Base-by-base conservation (phyloP, 192 early-diverging fungal genomes). In the Coemansia umbellata region DNA sequence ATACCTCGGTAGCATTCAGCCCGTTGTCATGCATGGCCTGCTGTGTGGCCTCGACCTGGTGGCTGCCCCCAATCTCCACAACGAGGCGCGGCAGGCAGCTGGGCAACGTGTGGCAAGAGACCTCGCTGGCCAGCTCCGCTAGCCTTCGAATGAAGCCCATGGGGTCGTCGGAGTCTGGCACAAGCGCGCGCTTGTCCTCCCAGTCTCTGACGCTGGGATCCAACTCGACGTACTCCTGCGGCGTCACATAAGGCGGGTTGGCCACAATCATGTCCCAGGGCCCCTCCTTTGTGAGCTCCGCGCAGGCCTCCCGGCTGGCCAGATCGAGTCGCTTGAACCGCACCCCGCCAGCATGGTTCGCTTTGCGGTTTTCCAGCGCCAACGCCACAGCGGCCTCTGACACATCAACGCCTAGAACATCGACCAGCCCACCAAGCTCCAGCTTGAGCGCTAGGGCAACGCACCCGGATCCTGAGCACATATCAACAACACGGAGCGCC, bases 171-270 rank as follows among this genome's bases (percentile, higher is more conserved):
- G 14, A 0, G 2, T 45, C 28, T 11, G 72, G 72, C 2, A 91
- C 60, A 8, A 98, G 63, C 2, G 95, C 92, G 8, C 69, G 59
- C 17, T 59, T 63, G 55, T 95, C 92, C 62, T 98, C 95, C 92
- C 92, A 98, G 22, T 81, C 74, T n/a, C 78, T 78, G 1, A 98
- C 90, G 40, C 84, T 82, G 2, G 85, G 70, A 5, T 86, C 86
- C 3, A 98, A 63, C 2, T 37, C 45, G 1, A 52, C 52, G 44
- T 90, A 91, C 55, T 95, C 91, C 2, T 60, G 47, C 3, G 65
- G 69, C 0, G 91, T 74, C 27, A 98, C 81, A 58, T 98, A 95
- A 1, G 95, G 95, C 21, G 95, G 95, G 66, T 98, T 98, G 15
- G 87, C 81, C 1, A 93, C 82, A n/a, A 98, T 72, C 24, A 94